Evolutionary conservation across 768 basidiomycete species (phyloP), one percentile per base, ranked within the genome.

Genomic region (Pisolithus tinctorius): DNA sequence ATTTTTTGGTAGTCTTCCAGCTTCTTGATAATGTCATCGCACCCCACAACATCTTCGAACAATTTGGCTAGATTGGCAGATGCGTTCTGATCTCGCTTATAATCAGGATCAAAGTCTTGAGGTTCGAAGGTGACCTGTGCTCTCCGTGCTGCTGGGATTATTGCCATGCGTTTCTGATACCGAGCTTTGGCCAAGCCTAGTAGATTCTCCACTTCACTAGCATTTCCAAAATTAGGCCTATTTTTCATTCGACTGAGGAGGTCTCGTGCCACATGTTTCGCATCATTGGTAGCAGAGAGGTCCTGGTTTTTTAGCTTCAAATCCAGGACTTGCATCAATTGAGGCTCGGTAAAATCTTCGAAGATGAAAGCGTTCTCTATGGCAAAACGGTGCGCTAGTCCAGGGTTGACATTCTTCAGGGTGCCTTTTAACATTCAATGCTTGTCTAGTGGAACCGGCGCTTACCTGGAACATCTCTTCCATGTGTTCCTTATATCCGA

Each of bases 351-450:
- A 59, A 82, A 87, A 60, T 87, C 82, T 29, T 83, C 77, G 53
- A 86, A 86, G n/a, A 69, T 64, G 70, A 86, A 86, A 0, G 84
- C 80, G 41, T 83, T 73, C 49, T 86, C 85, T 27, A 86, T 81
- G 10, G 76, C 75, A 60, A 87, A 87, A 0, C 85, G 81, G 25
- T 85, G 76, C 3, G 77, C 65, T 9, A 86, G 65, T 13, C 84
- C 85, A 0, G 83, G 80, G 57, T 86, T 87, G 29, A 85, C 84
- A 46, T 86, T 81, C 84, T 86, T 48, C 3, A 34, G 36, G 11
- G 10, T 13, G 11, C 34, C 31, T 34, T 5, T 34, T 5, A 14
- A 43, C 14, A 49, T 47, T 50, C 23, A 52, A 20, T 9, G 40
- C 8, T 14, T 16, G 16, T 3, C 3, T 25, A 11, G 6, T 1